A percentile compares a stretch with the other conserved stretches of the same genome.
Conservation (phyloP, 371 early-diverging fungal species). For the Apophysomyces ossiformis region DNA sequence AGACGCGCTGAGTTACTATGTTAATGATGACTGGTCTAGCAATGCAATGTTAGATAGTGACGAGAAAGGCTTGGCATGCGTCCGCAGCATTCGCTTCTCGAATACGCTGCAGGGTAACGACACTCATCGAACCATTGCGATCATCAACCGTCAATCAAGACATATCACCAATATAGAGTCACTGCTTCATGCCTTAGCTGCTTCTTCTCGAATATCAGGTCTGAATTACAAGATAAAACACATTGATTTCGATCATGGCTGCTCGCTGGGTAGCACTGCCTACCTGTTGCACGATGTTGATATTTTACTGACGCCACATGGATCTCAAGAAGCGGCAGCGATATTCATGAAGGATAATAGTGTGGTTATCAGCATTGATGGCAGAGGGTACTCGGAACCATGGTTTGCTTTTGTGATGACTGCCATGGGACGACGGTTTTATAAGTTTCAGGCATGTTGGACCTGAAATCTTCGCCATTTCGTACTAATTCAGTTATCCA, state of each 20-base stretch:
- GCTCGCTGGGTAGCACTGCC: constrained; percentile 45
- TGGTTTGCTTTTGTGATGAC: constrained; percentile 58
- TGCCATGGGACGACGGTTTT: constrained; percentile 52
- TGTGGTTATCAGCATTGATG: constrained; percentile 40
- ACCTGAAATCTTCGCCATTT: neutral
- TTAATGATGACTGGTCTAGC: constrained; percentile 10
- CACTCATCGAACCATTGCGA: constrained; percentile 19
- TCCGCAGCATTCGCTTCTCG: constrained; percentile 1
- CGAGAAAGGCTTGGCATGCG: constrained; percentile 22
- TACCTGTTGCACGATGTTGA: constrained; percentile 48
- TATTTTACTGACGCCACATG: constrained; percentile 48
- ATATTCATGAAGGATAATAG: constrained; percentile 51
- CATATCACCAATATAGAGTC: constrained; percentile 43
- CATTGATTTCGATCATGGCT: constrained; percentile 50
- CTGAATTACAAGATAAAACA: constrained; percentile 26
- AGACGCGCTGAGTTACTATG: constrained; percentile 26
- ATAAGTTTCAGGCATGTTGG: constrained; percentile 28
- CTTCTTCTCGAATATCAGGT: neutral
- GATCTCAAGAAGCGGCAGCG: constrained; percentile 50
- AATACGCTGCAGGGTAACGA: constrained; percentile 11
- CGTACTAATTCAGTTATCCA: constrained; percentile 1
- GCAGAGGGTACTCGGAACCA: constrained; percentile 40
- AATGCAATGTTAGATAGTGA: constrained; percentile 13
- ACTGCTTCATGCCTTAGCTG: constrained; percentile 26
- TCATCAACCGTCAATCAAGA: constrained; percentile 34